Conservation (phyloP, 148 eudicot genomes). For the Fagopyrum esculentum region DNA sequence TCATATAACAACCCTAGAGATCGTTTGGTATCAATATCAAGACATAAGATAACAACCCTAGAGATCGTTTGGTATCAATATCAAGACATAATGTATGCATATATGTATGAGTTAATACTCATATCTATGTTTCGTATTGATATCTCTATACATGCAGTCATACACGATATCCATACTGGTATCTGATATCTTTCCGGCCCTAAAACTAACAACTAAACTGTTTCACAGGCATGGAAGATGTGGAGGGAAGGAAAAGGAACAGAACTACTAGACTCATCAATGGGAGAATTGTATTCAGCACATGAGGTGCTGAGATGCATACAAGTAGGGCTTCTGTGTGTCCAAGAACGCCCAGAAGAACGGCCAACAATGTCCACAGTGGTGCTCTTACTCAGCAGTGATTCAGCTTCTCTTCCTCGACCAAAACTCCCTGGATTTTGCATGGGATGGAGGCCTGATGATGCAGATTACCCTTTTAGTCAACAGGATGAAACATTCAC, state of each 20-base stretch:
- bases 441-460: conserved; percentile 37
- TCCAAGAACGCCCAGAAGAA: conserved; percentile 74
- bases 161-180: too few species aligned
- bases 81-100: too few species aligned
- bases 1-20: too few species aligned
- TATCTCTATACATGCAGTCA: too few species aligned
- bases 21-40: too few species aligned
- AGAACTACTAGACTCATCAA: conserved; percentile 40
- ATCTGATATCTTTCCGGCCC: too few species aligned
- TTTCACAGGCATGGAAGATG: conserved; percentile 63
- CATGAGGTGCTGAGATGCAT: conserved; percentile 62
- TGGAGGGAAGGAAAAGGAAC: conserved; percentile 66
- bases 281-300: conserved; percentile 26
- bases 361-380: conserved; percentile 75
- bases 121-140: too few species aligned
- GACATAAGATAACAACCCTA: too few species aligned
- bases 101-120: too few species aligned
- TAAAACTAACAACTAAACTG: not conserved
- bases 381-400: conserved; percentile 64
- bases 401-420: conserved; percentile 37
- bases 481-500: conserved; percentile 53
- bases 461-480: conserved; percentile 40
- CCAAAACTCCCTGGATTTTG: conserved; percentile 64
- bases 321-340: conserved; percentile 75
- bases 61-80: too few species aligned